phyloP scores from a whole-genome alignment of 441 rosid genomes.

The Metrosideros polymorpha region DNA sequence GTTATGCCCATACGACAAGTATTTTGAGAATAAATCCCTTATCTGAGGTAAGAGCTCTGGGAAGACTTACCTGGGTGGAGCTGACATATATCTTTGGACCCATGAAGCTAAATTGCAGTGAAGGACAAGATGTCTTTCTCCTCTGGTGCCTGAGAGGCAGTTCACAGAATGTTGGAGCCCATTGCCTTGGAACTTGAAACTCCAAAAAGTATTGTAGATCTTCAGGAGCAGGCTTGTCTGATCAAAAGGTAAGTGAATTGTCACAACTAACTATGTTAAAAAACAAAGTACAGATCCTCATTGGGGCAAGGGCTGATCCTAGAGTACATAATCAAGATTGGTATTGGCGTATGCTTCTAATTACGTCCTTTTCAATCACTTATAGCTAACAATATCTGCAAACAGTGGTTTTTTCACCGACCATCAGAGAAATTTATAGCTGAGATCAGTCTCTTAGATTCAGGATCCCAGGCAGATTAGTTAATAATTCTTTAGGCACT shows the following conservation, averaged over 20 bases:
- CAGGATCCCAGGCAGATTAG: neutral
- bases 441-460: neutral
- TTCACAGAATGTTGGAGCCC: conserved; percentile 42
- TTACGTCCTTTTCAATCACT: neutral
- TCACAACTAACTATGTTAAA: neutral
- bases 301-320: neutral
- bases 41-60: neutral
- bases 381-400: neutral
- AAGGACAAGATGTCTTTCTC: conserved; percentile 25
- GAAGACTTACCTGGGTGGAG: conserved; percentile 20
- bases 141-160: conserved; percentile 38
- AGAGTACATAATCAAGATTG: neutral
- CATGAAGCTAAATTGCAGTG: conserved; percentile 30
- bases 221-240: conserved; percentile 32
- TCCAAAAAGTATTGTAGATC: conserved; percentile 37
- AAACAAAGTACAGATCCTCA: neutral
- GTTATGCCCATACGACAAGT: neutral
- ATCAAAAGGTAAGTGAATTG: neutral
- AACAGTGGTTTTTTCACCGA: neutral
- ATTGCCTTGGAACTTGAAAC: conserved; percentile 43
- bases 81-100: conserved; percentile 30
- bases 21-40: neutral
- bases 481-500: neutral
- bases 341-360: neutral
- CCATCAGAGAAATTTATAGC: neutral